These are phyloP conservation scores for Wickerhamomyces bisporus DNA, from an alignment of 805 yeast species.

Conservation along the genomic window DNA sequence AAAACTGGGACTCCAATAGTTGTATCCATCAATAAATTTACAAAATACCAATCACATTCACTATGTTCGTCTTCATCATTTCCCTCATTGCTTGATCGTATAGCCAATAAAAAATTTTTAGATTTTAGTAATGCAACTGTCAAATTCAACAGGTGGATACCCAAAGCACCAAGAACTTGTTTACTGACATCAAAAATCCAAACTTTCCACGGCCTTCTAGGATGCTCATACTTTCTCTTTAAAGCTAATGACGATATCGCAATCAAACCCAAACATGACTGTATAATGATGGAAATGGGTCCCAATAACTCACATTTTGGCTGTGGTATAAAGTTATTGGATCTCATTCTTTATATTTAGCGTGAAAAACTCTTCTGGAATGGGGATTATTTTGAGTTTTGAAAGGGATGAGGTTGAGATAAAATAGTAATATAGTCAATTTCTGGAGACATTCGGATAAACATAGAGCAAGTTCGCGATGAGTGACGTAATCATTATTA, in stretches of 20 bases:
- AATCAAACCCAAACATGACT: slow-evolving; percentile 66
- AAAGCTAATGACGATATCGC: slow-evolving; percentile 69
- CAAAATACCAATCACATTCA: slow-evolving; percentile 94
- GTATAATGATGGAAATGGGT: slow-evolving; percentile 79
- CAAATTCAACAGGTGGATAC: slow-evolving; percentile 76
- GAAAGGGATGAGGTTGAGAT: not conserved
- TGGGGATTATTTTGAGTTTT: not conserved
- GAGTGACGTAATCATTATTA: too few species aligned
- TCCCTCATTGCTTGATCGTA: slow-evolving; percentile 1
- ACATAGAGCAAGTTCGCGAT: too few species aligned
- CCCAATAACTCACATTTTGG: slow-evolving; percentile 64
- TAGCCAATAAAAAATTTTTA: slow-evolving; percentile 24
- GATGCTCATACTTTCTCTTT: slow-evolving; percentile 75
- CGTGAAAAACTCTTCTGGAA: not conserved
- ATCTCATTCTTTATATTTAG: not conserved
- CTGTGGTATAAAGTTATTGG: not conserved
- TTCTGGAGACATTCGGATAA: too few species aligned
- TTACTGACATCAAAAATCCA: slow-evolving; percentile 90
- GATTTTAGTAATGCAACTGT: slow-evolving; percentile 56
- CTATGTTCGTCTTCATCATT: slow-evolving; percentile 40
- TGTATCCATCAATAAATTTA: slow-evolving; percentile 84
- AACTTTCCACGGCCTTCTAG: slow-evolving; percentile 81
- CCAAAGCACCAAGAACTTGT: slow-evolving; percentile 82
- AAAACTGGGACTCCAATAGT: slow-evolving; percentile 88
- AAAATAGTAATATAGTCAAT: too few species aligned